Base-by-base conservation (phyloP, 108 stramenopile genomes). In the Bacterosira constricta region DNA sequence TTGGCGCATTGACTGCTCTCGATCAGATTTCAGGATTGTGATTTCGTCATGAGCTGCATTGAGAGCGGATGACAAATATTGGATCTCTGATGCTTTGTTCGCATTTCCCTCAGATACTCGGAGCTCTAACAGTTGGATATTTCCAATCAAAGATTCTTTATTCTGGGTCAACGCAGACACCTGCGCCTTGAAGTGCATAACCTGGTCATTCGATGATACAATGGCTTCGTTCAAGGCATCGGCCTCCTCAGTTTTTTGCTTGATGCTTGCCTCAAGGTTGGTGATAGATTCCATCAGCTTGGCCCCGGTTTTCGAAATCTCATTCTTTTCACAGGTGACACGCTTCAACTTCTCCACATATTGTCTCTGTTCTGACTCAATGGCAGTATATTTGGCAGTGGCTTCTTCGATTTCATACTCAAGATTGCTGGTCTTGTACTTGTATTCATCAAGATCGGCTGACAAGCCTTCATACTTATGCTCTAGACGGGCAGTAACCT, bases 51-150 rank as follows among this genome's bases (percentile, higher is more conserved):
- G 39, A 29, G 37, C 31, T 35, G 39, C 45, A n/a, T 42, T 46
- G 21, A 75, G 73, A 57, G 44, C 17, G 0, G 35, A 41, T 27
- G 73, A 61, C 21, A 75, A 13, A 0, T 58, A 61, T 5, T 76
- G 36, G 8, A 76, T 4, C 49, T 67, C 41, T n/a, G 52, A 39
- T 50, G 30, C 30, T 46, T 30, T 11, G 5, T 6, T 5, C 18
- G 35, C 56, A 23, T 45, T 56, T 13, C 29, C 20, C 23, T 57
- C 44, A 35, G 54, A 44, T 15, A 36, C 18, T 18, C 45, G 26
- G n/a, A 47, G 44, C 67, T 69, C 67, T 11, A 69, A 35, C 10
- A n/a, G 17, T 15, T 38, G 50, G 37, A 66, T 53, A 27, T 37
- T 47, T 0, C 23, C n/a, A 38, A 53, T 66, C 15, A 66, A 23